These are phyloP conservation scores for Globisporangium solare DNA, from an alignment of 352 stramenopile genomes.

Conservation along the genomic window DNA sequence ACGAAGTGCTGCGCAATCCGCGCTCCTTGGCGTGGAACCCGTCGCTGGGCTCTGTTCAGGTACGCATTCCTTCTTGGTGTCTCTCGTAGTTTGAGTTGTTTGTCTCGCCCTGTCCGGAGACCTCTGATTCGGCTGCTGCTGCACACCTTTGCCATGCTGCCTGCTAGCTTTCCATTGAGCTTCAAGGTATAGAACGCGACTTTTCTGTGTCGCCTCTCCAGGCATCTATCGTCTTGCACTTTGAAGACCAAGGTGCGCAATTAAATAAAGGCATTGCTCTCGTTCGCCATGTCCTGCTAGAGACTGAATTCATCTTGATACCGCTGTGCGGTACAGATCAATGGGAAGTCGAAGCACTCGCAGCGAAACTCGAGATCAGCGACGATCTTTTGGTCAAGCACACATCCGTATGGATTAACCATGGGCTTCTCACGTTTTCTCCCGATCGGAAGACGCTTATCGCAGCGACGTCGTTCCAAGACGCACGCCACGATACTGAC, in stretches of 20 bases:
- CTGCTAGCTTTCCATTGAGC: constrained; percentile 77
- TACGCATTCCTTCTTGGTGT: constrained; percentile 11
- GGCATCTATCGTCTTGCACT: constrained; percentile 93
- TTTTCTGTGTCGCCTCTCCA: constrained; percentile 92
- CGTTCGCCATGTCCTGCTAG: not conserved
- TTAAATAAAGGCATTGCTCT: not conserved
- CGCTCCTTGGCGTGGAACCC: constrained; percentile 91
- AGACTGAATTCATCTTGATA: not conserved
- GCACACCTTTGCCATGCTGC: not conserved
- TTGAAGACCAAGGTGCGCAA: constrained; percentile 84
- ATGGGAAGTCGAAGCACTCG: constrained; percentile 62
- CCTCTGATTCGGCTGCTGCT: constrained; percentile 1
- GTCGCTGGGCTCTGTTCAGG: constrained; percentile 90
- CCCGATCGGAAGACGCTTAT: constrained; percentile 37
- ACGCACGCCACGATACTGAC: constrained; percentile 33
- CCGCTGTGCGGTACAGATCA: constrained; percentile 19
- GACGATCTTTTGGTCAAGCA: constrained; percentile 58
- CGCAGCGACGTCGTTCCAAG: constrained; percentile 38
- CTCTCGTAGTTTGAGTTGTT: not conserved
- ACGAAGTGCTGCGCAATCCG: constrained; percentile 93
- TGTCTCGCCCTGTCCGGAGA: too few species aligned
- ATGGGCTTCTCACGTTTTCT: constrained; percentile 51
- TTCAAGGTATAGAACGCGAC: constrained; percentile 71
- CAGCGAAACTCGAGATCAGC: constrained; percentile 51
- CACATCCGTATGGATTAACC: constrained; percentile 65